These are phyloP conservation scores for Alternaria rosae DNA, from an alignment of 2,329 filamentous ascomycete species.

Conservation along the genomic window DNA sequence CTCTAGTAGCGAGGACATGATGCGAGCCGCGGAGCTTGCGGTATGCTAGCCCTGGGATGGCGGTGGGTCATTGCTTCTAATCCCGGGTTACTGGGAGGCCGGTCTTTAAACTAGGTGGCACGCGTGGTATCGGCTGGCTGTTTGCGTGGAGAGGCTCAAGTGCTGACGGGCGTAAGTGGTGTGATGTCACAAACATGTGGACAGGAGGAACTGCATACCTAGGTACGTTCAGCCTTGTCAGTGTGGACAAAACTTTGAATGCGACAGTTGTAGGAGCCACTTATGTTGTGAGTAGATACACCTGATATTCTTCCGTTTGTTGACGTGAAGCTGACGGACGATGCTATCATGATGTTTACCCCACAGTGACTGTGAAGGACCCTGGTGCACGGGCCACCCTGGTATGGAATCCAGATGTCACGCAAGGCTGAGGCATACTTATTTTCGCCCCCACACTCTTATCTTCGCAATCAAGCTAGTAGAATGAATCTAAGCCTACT, in stretches of 20 bases:
- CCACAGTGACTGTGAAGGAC: not conserved
- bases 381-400: not conserved
- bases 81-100: not conserved
- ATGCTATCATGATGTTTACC: not conserved
- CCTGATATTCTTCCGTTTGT: not conserved
- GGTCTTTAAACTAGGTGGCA: not conserved
- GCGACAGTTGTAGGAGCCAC: not conserved
- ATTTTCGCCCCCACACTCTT: not conserved
- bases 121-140: not conserved
- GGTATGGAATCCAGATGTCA: not conserved
- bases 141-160: not conserved
- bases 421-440: not conserved
- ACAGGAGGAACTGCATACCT: not conserved
- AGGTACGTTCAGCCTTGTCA: not conserved
- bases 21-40: not conserved
- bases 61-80: not conserved
- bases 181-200: not conserved
- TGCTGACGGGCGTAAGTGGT: not conserved
- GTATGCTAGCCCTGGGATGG: not conserved
- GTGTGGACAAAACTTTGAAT: fast-evolving
- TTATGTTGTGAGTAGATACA: fast-evolving
- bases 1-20: not conserved
- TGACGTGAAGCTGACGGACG: not conserved
- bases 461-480: too few species aligned
- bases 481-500: too few species aligned